Percentiles rank a stretch among this genome's conserved stretches.
Evolutionary conservation across 1,284 basidiomycete species (phyloP).

Genomic region (Sanghuangporus sanghuang): DNA sequence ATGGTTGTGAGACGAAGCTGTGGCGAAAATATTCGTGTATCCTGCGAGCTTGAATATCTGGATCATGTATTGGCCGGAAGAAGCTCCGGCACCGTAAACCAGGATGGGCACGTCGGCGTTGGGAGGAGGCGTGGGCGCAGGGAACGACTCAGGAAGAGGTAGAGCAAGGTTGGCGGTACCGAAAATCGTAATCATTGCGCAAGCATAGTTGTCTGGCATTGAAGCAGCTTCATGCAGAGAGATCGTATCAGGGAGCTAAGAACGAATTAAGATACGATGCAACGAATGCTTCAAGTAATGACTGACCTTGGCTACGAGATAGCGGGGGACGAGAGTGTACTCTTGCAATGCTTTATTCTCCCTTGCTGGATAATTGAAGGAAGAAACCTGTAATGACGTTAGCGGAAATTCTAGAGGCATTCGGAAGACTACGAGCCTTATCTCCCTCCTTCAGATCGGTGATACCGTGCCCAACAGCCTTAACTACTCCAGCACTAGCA

Average conservation of each 20-base stretch:
- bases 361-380: slow-evolving; percentile 28
- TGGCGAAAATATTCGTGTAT: slow-evolving; percentile 46
- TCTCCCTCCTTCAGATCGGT: slow-evolving; percentile 38
- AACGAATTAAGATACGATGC: background rate
- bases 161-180: slow-evolving; percentile 33
- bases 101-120: slow-evolving; percentile 37
- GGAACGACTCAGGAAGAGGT: slow-evolving; percentile 36
- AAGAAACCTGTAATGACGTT: slow-evolving; percentile 30
- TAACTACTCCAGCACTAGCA: slow-evolving; percentile 36
- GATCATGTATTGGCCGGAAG: slow-evolving; percentile 48
- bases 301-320: slow-evolving; percentile 38
- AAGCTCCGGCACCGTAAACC: slow-evolving; percentile 52
- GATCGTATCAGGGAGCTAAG: slow-evolving; percentile 36
- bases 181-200: slow-evolving; percentile 44
- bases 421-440: slow-evolving; percentile 26
- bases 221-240: slow-evolving; percentile 39
- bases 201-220: slow-evolving; percentile 48
- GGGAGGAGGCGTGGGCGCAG: slow-evolving; percentile 29
- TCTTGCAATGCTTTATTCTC: slow-evolving; percentile 38
- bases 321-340: slow-evolving; percentile 33
- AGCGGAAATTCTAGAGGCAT: background rate
- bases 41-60: slow-evolving; percentile 50
- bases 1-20: slow-evolving; percentile 46
- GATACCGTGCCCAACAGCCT: slow-evolving; percentile 35
- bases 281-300: background rate